A percentile compares a stretch with the other conserved stretches of the same genome.
phyloP scores from a whole-genome alignment of 345 rosid species.

The Salix dunnii region DNA sequence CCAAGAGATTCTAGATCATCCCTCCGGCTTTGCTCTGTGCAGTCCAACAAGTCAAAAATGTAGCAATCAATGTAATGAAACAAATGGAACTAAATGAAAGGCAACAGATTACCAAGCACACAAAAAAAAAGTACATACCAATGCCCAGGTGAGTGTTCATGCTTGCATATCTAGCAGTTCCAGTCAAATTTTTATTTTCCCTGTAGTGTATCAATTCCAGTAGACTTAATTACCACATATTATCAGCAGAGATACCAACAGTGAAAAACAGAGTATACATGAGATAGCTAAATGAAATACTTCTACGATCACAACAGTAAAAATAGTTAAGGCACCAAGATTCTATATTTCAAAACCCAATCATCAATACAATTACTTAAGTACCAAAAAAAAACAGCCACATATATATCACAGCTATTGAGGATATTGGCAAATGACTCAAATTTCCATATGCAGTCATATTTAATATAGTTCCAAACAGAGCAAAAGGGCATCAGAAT shows the following conservation, averaged over 20 bases:
- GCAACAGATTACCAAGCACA: neutral
- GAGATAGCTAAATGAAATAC: neutral
- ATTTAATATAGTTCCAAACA: neutral
- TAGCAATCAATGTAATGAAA: neutral
- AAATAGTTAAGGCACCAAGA: neutral
- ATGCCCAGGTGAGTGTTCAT: slow-evolving; percentile 95
- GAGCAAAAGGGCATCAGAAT: neutral
- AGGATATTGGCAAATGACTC: neutral
- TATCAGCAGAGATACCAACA: neutral
- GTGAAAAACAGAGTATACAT: neutral
- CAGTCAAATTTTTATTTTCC: slow-evolving; percentile 89
- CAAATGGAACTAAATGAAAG: neutral
- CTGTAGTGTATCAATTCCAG: slow-evolving; percentile 32
- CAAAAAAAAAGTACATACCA: slow-evolving; percentile 38
- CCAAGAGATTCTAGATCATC: slow-evolving; percentile 96
- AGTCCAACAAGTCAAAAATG: neutral
- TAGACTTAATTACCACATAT: neutral
- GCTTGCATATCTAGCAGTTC: slow-evolving; percentile 96
- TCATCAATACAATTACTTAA: neutral
- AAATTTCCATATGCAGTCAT: neutral
- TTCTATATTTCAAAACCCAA: neutral
- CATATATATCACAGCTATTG: neutral
- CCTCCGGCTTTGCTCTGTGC: slow-evolving; percentile 88
- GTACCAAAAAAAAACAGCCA: neutral
- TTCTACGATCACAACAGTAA: neutral